A percentile compares a stretch with the other conserved stretches of the same genome.
Conservation (phyloP, 2,329 filamentous ascomycete species). For the Trichoderma sp. region DNA sequence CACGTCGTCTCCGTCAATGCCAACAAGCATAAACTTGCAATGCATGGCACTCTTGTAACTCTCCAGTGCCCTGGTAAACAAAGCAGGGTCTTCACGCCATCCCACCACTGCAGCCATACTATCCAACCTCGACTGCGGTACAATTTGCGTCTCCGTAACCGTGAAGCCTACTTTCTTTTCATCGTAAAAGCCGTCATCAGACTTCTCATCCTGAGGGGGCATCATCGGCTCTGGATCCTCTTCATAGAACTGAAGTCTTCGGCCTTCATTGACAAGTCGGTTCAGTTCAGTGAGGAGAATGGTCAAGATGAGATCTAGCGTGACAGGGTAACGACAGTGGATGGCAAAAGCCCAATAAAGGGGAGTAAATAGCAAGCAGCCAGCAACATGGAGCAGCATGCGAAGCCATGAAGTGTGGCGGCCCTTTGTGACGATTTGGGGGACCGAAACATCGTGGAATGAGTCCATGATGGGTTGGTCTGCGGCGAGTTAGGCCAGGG, state of each 20-base stretch:
- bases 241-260: conserved; percentile 23
- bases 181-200: conserved; percentile 5
- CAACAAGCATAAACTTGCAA: conserved; percentile 25
- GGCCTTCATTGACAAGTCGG: conserved; percentile 25
- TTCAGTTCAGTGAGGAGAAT: conserved; percentile 25
- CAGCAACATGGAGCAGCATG: conserved; percentile 23
- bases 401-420: conserved; percentile 22
- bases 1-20: conserved; percentile 27
- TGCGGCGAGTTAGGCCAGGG: neutral
- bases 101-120: conserved; percentile 27
- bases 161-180: conserved; percentile 20
- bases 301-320: conserved; percentile 25
- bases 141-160: conserved; percentile 16
- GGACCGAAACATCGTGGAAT: neutral
- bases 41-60: conserved; percentile 24
- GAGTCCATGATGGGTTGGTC: neutral
- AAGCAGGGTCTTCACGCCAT: conserved; percentile 26
- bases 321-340: conserved; percentile 26
- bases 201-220: conserved; percentile 5
- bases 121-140: conserved; percentile 21
- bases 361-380: conserved; percentile 23
- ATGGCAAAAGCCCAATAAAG: conserved; percentile 24
- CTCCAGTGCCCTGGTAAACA: conserved; percentile 26
- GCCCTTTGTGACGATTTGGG: conserved; percentile 5
- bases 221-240: neutral